These are phyloP conservation scores for Coelastrella sp. DNA, from an alignment of 139 green algal genomes.

Conservation along the genomic window DNA sequence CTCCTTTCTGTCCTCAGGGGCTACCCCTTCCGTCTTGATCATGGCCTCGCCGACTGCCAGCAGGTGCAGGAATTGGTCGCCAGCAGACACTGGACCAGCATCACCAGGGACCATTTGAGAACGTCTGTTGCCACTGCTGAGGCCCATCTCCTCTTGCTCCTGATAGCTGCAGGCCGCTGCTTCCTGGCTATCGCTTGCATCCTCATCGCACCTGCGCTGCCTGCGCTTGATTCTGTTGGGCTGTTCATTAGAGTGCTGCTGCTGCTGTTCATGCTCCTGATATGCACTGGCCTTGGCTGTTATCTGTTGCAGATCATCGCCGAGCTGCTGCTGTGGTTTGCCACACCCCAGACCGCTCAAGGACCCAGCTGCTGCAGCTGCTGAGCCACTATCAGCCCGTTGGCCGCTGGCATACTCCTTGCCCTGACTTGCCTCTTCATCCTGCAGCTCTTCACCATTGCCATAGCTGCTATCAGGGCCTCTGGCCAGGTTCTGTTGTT, in stretches of 20 bases:
- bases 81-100: background rate
- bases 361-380: background rate
- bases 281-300: background rate
- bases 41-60: slow-evolving; percentile 36
- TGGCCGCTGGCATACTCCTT: background rate
- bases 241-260: background rate
- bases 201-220: background rate
- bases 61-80: slow-evolving; percentile 36
- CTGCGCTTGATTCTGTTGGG: background rate
- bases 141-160: background rate
- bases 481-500: background rate
- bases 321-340: background rate
- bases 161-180: slow-evolving; percentile 3
- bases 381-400: background rate
- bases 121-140: background rate
- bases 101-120: no score
- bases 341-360: background rate
- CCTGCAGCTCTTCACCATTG: background rate
- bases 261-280: background rate
- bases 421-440: background rate
- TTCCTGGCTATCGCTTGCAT: slow-evolving; percentile 24
- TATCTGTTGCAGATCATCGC: background rate
- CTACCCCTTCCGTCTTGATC: slow-evolving; percentile 20
- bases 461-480: background rate
- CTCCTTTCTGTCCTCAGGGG: background rate